Evolutionary conservation across 352 stramenopile genomes (phyloP).

Genomic region (Phytophthora idaei): DNA sequence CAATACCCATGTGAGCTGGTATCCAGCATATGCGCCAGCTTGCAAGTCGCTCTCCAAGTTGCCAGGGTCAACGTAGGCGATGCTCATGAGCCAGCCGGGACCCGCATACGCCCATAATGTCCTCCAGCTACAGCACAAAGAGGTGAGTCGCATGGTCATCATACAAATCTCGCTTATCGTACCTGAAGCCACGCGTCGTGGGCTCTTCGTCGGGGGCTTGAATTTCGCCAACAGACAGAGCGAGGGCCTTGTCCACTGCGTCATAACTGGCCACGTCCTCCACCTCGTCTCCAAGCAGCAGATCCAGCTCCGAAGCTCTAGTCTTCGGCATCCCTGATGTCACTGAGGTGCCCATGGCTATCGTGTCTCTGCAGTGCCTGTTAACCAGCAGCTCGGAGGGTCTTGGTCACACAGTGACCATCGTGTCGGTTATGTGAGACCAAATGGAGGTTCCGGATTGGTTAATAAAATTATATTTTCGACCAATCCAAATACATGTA

Average conservation of each 20-base stretch:
- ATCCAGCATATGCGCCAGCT: conserved; percentile 88
- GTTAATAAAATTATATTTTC: neutral
- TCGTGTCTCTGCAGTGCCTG: neutral
- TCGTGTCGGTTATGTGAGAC: conserved; percentile 1
- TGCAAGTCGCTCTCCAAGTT: conserved; percentile 97
- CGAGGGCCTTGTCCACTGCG: conserved; percentile 57
- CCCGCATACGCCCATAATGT: conserved; percentile 86
- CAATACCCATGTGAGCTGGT: conserved; percentile 93
- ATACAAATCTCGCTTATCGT: conserved; percentile 18
- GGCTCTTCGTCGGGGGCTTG: conserved; percentile 53
- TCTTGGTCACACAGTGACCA: too few species aligned
- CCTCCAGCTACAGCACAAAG: conserved; percentile 48
- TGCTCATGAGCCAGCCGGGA: conserved; percentile 92
- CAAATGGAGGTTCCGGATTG: conserved; percentile 14
- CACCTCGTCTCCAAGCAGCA: conserved; percentile 37
- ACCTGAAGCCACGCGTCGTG: conserved; percentile 35
- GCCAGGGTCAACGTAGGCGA: conserved; percentile 95
- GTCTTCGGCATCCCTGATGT: conserved; percentile 22
- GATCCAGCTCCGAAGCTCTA: conserved; percentile 34
- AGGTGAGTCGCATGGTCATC: neutral
- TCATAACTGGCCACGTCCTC: conserved; percentile 42
- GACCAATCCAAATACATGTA: conserved; percentile 3
- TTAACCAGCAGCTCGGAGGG: conserved; percentile 2
- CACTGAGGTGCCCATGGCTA: conserved; percentile 16
- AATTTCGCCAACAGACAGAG: conserved; percentile 58